Evolutionary conservation across 495 filamentous ascomycete genomes (phyloP), one percentile per base, ranked within the genome.

Genomic region (Chlorociboria aeruginascens): DNA sequence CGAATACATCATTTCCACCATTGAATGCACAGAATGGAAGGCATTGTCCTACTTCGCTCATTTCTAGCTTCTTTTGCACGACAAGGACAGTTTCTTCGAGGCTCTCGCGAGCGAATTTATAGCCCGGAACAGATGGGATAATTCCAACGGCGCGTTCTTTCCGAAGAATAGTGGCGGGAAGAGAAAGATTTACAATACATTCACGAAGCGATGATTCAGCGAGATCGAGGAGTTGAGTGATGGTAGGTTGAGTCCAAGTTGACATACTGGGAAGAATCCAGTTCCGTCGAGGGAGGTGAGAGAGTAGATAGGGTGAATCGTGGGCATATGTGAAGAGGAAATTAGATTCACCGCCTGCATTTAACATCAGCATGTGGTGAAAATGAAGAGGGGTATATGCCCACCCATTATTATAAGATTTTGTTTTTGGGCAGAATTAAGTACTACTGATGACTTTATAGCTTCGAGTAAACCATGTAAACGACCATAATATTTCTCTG

Each of bases 21-120:
- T 99, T 97, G 69, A 99, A 99, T 17, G 92, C 93, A 60, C 93
- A 99, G 60, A 99, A 99, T 1, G 93, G 92, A 14, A 99, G 67
- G 3, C 77, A 63, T 12, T 70, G 65, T 0, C 81, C 82, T 1
- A 82, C 78, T 1, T 73, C 67, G 32, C 83, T 90, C 37, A 89
- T 72, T 61, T 96, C 89, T 0, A 97, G 74, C 12, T 85, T 85
- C 63, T 94, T 93, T 57, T 96, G 90, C 16, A 87, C 86, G 3
- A 89, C 86, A 8, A 99, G 71, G 0, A 99, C 93, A 0, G 89
- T 96, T 66, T 99, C 93, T 62, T 99, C 92, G 13, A 97, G 73
- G 45, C 84, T 82, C 63, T 99, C 93, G 2, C 93, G 79, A 13
- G 78, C 72, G 57, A 97, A 86, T 38, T 81, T 83, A 10, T 73